phyloP scores from a whole-genome alignment of 495 filamentous ascomycete species.

The Geoglossum glabrum region DNA sequence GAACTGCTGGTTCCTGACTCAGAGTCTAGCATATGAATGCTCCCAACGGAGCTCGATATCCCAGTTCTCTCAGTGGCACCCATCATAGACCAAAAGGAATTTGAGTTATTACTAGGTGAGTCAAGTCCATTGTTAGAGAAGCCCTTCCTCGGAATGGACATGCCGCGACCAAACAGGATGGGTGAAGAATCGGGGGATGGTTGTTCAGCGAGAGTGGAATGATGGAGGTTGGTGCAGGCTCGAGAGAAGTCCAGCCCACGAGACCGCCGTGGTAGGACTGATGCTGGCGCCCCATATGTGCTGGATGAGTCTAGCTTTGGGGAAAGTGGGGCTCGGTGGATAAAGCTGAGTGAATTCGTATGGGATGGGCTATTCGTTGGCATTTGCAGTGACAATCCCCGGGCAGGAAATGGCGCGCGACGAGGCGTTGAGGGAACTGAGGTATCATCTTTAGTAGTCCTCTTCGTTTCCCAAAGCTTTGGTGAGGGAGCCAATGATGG shows the following conservation, averaged over 20 bases:
- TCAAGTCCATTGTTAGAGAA: slow-evolving; percentile 24
- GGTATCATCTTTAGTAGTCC: slow-evolving; percentile 63
- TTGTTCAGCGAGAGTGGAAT: slow-evolving; percentile 77
- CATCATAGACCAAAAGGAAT: slow-evolving; percentile 24
- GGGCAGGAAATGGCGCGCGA: slow-evolving; percentile 34
- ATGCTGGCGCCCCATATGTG: slow-evolving; percentile 66
- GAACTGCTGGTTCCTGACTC: slow-evolving; percentile 59
- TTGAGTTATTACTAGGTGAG: slow-evolving; percentile 23
- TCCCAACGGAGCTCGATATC: slow-evolving; percentile 71
- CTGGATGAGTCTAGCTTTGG: slow-evolving; percentile 69
- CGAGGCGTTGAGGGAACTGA: slow-evolving; percentile 36
- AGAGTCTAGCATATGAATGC: slow-evolving; percentile 57
- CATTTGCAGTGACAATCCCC: slow-evolving; percentile 56
- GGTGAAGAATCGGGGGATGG: slow-evolving; percentile 90
- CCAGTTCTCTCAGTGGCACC: slow-evolving; percentile 42
- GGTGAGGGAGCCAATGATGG: slow-evolving; percentile 41
- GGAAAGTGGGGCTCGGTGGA: slow-evolving; percentile 51
- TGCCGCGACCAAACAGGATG: slow-evolving; percentile 54
- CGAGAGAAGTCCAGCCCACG: slow-evolving; percentile 82
- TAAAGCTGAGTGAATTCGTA: slow-evolving; percentile 31
- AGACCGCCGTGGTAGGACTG: slow-evolving; percentile 67
- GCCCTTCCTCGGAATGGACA: slow-evolving; percentile 53
- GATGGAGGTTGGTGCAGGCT: slow-evolving; percentile 85
- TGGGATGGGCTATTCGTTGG: slow-evolving; percentile 32
- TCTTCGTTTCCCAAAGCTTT: slow-evolving; percentile 36